phyloP scores from a whole-genome alignment of 139 green algal species.

The Coelastrella sp. region DNA sequence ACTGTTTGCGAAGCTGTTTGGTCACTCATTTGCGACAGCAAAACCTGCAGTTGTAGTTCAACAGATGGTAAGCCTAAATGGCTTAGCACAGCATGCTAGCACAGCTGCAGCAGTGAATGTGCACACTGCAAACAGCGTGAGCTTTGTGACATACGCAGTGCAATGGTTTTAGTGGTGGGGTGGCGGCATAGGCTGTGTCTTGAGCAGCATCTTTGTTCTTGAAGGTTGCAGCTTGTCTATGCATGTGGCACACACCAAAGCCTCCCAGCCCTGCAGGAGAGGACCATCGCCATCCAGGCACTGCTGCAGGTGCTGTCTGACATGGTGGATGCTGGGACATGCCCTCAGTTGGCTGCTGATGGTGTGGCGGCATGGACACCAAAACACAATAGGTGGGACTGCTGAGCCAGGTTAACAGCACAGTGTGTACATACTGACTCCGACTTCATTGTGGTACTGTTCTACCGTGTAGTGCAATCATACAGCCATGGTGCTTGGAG shows the following conservation, averaged over 20 bases:
- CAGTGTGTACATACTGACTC: background rate
- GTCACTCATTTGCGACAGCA: no score
- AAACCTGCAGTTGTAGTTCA: no score
- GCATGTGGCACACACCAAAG: slow-evolving; percentile 41
- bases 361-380: background rate
- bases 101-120: no score
- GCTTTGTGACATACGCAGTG: no score
- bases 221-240: slow-evolving; percentile 70
- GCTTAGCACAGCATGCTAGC: no score
- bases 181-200: no score
- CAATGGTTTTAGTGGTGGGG: no score
- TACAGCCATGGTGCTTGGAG: no score
- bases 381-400: background rate
- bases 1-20: no score
- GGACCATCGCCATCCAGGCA: slow-evolving; percentile 49
- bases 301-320: slow-evolving; percentile 50
- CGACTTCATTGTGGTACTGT: background rate
- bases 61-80: no score
- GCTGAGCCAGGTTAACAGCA: background rate
- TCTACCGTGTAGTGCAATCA: background rate
- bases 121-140: no score
- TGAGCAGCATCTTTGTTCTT: no score
- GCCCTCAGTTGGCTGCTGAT: background rate
- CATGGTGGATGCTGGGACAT: background rate
- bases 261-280: slow-evolving; percentile 36